phyloP scores from a whole-genome alignment of 2,329 filamentous ascomycete species.

The Exophiala spinifera region DNA sequence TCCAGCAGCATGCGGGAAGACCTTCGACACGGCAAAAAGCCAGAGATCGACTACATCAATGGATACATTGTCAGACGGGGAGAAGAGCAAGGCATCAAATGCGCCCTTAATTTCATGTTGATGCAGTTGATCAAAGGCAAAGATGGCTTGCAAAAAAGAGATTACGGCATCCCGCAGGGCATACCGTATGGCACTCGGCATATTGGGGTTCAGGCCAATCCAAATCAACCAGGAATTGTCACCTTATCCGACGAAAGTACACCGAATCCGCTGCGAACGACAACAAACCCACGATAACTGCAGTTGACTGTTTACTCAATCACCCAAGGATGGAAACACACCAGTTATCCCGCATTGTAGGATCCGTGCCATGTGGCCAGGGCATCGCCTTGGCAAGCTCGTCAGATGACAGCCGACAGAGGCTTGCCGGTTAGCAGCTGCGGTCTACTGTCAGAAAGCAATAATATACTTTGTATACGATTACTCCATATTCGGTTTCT shows the following conservation, averaged over 20 bases:
- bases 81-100: constrained; percentile 67
- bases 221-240: constrained; percentile 7
- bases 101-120: constrained; percentile 70
- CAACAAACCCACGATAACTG: background rate
- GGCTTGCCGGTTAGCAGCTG: background rate
- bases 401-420: constrained; percentile 7
- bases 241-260: constrained; percentile 19
- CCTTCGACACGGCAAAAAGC: constrained; percentile 58
- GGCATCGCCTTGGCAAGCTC: background rate
- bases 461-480: constrained; percentile 2
- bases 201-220: constrained; percentile 10
- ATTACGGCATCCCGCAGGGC: constrained; percentile 10
- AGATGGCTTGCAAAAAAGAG: constrained; percentile 18
- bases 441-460: background rate
- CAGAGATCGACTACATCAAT: constrained; percentile 81
- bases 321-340: no score
- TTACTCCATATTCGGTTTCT: background rate
- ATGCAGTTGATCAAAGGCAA: constrained; percentile 70
- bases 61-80: constrained; percentile 80
- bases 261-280: constrained; percentile 1
- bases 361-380: background rate
- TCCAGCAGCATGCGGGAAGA: constrained; percentile 67
- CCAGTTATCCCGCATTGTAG: background rate
- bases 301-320: background rate
- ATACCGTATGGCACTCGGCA: constrained; percentile 17